A percentile compares a stretch with the other conserved stretches of the same genome.
These are phyloP conservation scores for Globisporangium irregulare DNA, from an alignment of 352 stramenopile genomes.

Conservation along the genomic window DNA sequence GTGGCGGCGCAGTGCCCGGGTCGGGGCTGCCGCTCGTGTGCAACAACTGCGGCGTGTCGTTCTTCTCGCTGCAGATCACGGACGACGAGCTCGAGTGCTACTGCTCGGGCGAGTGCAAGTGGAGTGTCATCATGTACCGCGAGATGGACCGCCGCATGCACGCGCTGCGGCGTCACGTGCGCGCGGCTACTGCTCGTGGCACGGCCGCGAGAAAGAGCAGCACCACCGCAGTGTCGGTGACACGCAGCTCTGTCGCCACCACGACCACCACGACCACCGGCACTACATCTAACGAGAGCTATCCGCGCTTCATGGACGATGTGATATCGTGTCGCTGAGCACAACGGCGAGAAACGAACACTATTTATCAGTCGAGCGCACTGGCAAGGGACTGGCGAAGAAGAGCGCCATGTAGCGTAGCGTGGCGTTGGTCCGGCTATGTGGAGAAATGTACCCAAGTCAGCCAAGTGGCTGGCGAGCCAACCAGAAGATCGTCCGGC, in stretches of 20 bases:
- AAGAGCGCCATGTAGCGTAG: not conserved
- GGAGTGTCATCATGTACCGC: constrained; percentile 84
- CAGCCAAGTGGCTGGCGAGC: not conserved
- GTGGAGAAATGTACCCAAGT: not conserved
- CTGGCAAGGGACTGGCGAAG: not conserved
- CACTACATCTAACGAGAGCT: constrained; percentile 15
- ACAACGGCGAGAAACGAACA: not conserved
- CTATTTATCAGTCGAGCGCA: constrained; percentile 20
- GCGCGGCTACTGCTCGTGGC: not conserved
- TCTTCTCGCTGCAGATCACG: constrained; percentile 70
- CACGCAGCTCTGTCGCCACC: not conserved
- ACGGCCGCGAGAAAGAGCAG: not conserved
- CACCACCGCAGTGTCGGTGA: not conserved
- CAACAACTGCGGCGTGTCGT: constrained; percentile 80
- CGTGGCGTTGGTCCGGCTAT: not conserved
- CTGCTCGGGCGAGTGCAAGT: constrained; percentile 88
- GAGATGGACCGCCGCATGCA: constrained; percentile 78
- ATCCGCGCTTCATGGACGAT: constrained; percentile 25
- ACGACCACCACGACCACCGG: not conserved
- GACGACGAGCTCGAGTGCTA: constrained; percentile 73
- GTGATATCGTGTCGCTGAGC: constrained; percentile 34
- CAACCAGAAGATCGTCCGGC: no score
- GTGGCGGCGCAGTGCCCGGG: constrained; percentile 14
- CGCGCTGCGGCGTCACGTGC: constrained; percentile 32
- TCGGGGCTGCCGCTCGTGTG: constrained; percentile 76